Conservation (phyloP, 768 basidiomycete species). For the Tephrocybe sp. region DNA sequence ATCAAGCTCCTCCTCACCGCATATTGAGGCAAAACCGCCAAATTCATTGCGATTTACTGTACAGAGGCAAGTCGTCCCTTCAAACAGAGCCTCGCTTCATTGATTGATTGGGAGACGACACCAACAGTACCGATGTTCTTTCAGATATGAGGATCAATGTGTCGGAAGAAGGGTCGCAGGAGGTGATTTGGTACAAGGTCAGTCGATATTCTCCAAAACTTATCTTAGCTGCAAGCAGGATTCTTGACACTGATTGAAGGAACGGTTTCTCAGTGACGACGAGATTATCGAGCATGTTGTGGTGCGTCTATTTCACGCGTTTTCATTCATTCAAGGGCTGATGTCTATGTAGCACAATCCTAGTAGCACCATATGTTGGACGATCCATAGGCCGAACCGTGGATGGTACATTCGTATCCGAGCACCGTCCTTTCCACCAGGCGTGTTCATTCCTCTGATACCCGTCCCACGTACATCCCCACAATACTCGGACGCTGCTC, state of each 20-base stretch:
- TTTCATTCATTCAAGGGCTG: neutral
- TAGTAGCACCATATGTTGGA: slow-evolving; percentile 67
- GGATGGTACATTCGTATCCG: slow-evolving; percentile 86
- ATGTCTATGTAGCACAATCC: slow-evolving; percentile 53
- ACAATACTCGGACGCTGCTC: slow-evolving; percentile 48
- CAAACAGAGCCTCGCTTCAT: neutral
- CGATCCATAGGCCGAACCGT: slow-evolving; percentile 72
- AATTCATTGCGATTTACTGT: slow-evolving; percentile 25
- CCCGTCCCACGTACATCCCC: slow-evolving; percentile 47
- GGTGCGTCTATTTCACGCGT: slow-evolving; percentile 37
- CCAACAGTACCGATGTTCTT: slow-evolving; percentile 68
- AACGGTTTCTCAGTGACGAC: slow-evolving; percentile 67
- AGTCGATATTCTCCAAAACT: slow-evolving; percentile 13
- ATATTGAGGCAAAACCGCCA: neutral
- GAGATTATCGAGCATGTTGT: slow-evolving; percentile 77
- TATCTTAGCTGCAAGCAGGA: slow-evolving; percentile 2
- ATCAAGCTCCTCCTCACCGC: neutral
- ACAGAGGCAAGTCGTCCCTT: slow-evolving; percentile 26
- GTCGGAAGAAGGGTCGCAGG: slow-evolving; percentile 50
- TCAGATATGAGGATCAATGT: slow-evolving; percentile 67
- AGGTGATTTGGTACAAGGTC: slow-evolving; percentile 76
- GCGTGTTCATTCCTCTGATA: slow-evolving; percentile 51
- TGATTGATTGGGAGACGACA: neutral
- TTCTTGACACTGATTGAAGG: slow-evolving; percentile 41
- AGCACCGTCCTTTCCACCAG: slow-evolving; percentile 66